Percentiles rank a stretch among this genome's conserved stretches.
Conservation (phyloP, 2,329 filamentous ascomycete genomes). For the Tolypocladium cylindrosporum region DNA sequence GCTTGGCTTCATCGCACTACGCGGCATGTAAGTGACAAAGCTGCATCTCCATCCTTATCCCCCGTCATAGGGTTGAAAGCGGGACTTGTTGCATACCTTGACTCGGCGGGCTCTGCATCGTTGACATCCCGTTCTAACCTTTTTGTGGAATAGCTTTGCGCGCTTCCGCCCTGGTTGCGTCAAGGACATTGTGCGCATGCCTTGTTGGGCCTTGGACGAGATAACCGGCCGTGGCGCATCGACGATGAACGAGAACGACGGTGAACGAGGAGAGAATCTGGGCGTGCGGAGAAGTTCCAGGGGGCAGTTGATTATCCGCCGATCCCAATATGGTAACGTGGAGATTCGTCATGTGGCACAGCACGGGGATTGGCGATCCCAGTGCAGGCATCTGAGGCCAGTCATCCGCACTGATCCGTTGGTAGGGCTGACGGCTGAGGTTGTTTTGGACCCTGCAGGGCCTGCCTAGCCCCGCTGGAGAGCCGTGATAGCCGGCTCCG, state of each 20-base stretch:
- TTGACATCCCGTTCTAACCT: conserved; percentile 12
- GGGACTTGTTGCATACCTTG: conserved; percentile 5
- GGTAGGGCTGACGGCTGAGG: background rate
- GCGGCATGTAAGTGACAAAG: background rate
- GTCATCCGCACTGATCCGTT: background rate
- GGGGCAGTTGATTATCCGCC: background rate
- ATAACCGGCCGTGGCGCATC: background rate
- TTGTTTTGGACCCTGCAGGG: background rate
- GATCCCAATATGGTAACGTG: background rate
- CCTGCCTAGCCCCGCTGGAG: background rate
- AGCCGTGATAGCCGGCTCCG: background rate
- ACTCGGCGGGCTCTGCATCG: conserved; percentile 11
- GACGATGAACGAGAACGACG: background rate
- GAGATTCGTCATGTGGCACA: background rate
- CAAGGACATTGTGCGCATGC: background rate
- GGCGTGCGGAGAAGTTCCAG: background rate
- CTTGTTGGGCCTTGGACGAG: background rate
- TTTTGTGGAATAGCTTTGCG: conserved; percentile 14
- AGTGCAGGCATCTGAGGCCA: no score
- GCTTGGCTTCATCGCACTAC: background rate
- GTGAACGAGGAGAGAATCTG: background rate
- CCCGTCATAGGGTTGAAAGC: background rate
- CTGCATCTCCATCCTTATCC: background rate
- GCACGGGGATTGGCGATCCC: background rate
- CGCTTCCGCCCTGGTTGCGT: background rate